Conservation (phyloP, 2,329 filamentous ascomycete genomes). For the Pseudocercospora fuligena region DNA sequence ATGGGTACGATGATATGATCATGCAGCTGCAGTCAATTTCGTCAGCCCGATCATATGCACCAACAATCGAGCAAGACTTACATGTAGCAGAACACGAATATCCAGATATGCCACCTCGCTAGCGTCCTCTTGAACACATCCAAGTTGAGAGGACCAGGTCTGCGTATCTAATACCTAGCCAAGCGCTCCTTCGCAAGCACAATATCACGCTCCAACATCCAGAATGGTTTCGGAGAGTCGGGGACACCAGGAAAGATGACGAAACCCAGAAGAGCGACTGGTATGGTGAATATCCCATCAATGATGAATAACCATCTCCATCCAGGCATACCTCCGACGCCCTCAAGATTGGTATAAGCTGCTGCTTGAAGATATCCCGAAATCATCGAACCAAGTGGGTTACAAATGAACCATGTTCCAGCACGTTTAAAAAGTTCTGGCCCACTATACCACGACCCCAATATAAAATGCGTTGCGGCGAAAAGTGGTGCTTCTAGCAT, state of each 20-base stretch:
- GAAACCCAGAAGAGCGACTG: slow-evolving; percentile 16
- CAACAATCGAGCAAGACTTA: neutral
- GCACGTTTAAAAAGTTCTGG: slow-evolving; percentile 65
- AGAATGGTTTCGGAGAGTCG: slow-evolving; percentile 10
- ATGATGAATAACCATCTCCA: slow-evolving; percentile 62
- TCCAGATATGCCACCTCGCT: slow-evolving; percentile 18
- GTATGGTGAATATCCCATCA: slow-evolving; percentile 57
- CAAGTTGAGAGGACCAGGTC: neutral
- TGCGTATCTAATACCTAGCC: too few relatives aligned
- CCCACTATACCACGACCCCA: slow-evolving; percentile 66
- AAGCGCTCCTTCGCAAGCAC: neutral
- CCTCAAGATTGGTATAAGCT: slow-evolving; percentile 48
- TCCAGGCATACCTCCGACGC: slow-evolving; percentile 54
- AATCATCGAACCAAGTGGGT: slow-evolving; percentile 64
- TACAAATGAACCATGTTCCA: slow-evolving; percentile 64
- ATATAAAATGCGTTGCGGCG: slow-evolving; percentile 63
- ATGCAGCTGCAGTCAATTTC: slow-evolving; percentile 13
- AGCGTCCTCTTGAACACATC: slow-evolving; percentile 18
- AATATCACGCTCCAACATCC: slow-evolving; percentile 3
- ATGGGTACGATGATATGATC: slow-evolving; percentile 20
- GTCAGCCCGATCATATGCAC: neutral
- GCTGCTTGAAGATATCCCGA: slow-evolving; percentile 66
- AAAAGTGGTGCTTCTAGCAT: slow-evolving; percentile 63
- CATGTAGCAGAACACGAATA: slow-evolving; percentile 18
- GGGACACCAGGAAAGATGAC: slow-evolving; percentile 20